Conservation (phyloP, 306 rosid species). For the Delonix regia region DNA sequence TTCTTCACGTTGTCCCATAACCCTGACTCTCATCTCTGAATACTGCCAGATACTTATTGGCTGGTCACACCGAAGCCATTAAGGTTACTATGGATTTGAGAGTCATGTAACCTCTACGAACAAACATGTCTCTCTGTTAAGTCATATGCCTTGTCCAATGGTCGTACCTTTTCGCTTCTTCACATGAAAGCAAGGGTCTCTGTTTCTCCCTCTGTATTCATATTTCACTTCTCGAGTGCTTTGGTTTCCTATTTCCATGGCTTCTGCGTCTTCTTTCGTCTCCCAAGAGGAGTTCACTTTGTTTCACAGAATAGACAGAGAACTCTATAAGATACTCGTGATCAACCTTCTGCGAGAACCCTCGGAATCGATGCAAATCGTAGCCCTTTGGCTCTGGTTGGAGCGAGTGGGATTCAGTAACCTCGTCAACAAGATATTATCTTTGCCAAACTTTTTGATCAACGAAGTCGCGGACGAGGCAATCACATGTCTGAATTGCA, state of each 20-base stretch:
- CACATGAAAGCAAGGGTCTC: too few relatives aligned
- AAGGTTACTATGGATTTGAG: neutral
- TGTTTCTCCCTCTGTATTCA: too few relatives aligned
- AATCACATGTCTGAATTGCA: conserved; percentile 42
- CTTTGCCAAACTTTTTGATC: conserved; percentile 52
- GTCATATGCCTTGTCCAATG: too few relatives aligned
- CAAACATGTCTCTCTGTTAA: neutral
- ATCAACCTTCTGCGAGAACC: conserved; percentile 57
- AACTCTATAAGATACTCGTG: conserved; percentile 55
- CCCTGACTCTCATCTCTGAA: neutral
- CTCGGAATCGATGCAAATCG: conserved; percentile 55
- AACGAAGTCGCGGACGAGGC: conserved; percentile 73
- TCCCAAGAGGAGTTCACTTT: conserved; percentile 51
- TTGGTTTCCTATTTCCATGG: conserved; percentile 13
- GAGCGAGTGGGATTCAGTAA: conserved; percentile 58
- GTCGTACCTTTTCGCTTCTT: too few relatives aligned
- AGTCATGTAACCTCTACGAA: neutral
- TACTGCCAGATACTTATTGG: neutral
- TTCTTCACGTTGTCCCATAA: neutral
- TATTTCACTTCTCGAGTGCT: too few relatives aligned
- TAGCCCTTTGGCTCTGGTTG: conserved; percentile 79
- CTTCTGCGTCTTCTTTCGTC: neutral
- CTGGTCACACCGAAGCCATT: neutral
- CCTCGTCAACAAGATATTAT: conserved; percentile 38
- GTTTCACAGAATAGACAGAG: conserved; percentile 65